phyloP scores from a whole-genome alignment of 2,329 filamentous ascomycete species.

The Sporothrix curviconia region DNA sequence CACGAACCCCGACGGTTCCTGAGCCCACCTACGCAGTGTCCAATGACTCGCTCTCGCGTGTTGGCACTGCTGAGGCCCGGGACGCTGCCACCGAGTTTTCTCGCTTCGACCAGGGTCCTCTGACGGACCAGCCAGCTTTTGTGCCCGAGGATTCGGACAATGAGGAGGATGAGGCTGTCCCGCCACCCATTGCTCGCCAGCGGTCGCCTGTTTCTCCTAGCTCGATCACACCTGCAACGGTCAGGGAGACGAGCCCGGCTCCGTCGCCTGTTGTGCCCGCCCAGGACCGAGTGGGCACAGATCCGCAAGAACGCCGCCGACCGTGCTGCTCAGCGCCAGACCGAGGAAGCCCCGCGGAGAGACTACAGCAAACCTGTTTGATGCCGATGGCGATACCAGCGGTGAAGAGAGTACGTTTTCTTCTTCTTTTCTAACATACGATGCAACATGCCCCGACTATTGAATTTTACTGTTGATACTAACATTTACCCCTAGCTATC shows the following conservation, averaged over 20 bases:
- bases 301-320: constrained; percentile 92
- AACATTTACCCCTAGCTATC: constrained; percentile 58
- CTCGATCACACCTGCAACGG: not conserved
- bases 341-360: constrained; percentile 57
- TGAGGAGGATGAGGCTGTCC: constrained; percentile 42
- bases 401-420: constrained; percentile 79
- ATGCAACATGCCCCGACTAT: constrained; percentile 10
- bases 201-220: constrained; percentile 19
- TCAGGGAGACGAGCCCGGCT: not conserved
- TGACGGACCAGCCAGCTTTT: constrained; percentile 81
- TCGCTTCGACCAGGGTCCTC: constrained; percentile 81
- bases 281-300: constrained; percentile 86
- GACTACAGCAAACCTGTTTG: constrained; percentile 51
- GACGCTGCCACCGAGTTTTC: constrained; percentile 56
- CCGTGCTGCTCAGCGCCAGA: constrained; percentile 58
- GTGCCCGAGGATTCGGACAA: constrained; percentile 49
- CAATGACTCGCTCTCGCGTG: constrained; percentile 46
- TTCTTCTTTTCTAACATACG: too few relatives aligned
- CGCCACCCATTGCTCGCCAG: constrained; percentile 46
- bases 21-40: constrained; percentile 40
- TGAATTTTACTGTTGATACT: constrained; percentile 13
- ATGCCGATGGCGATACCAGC: constrained; percentile 80
- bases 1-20: constrained; percentile 20
- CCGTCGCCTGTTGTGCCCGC: constrained; percentile 24
- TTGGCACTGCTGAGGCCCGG: constrained; percentile 52